Base-by-base conservation (phyloP, 805 yeast genomes). In the Starmerella floris region DNA sequence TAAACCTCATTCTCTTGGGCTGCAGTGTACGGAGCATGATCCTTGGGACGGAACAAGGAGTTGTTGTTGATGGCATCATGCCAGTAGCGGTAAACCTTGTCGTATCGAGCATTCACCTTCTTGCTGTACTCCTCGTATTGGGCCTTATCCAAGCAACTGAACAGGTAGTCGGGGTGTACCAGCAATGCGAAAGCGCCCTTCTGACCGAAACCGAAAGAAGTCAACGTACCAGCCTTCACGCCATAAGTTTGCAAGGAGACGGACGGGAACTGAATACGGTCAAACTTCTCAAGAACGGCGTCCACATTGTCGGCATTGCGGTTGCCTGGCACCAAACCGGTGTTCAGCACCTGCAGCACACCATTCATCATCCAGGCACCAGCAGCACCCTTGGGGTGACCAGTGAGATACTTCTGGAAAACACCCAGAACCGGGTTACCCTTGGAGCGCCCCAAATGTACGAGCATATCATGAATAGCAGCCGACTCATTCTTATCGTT, bases 341-440 rank as follows among this genome's bases (percentile, higher is more conserved):
- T 64, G 69, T 83, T 81, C 63, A 91, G 71, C 54, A 87, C 78
- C 71, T 91, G 99, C 54, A 91, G 69, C 44, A 84, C 95, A 67
- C 99, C 99, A 66, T 91, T 93, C 74, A 91, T 69, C 98, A 91
- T 91, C 98, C 98, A 91, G 45, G 99, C 97, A 74, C 96, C 99
- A 45, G 99, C 99, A 57, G 98, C 98, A 76, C 99, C 99, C 82
- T 91, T 91, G 58, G 98, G 98, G 72, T 91, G 99, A 68, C 99
- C 99, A 57, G 99, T 91, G 61, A 91, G 76, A 77, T 74, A 91
- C 68, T 91, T 91, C 69, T 91, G 99, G 94, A 93, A 88, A 43
- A 91, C 93, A 75, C 97, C 96, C 55, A 80, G 72, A 39, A 93
- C 87, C 50, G 98, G 94, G 69, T 91, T 93, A 69, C 99, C 99